Percentiles rank a stretch among this genome's conserved stretches.
These are phyloP conservation scores for Pascua guehoae DNA, from an alignment of 1,284 basidiomycete genomes.

Conservation along the genomic window DNA sequence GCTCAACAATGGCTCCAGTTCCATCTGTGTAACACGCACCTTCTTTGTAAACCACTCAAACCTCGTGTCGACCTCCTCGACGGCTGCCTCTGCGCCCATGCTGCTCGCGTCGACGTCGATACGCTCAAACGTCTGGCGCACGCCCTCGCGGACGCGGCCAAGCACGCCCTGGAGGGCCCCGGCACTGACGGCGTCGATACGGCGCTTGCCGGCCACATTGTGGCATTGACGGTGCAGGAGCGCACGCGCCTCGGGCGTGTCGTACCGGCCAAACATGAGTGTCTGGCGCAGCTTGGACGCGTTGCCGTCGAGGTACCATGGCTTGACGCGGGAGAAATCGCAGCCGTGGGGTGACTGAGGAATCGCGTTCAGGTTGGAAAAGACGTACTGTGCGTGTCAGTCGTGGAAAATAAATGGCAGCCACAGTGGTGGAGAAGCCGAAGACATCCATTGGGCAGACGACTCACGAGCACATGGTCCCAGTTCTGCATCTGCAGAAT, in stretches of 20 bases:
- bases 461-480: conserved; percentile 84
- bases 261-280: conserved; percentile 80
- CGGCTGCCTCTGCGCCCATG: conserved; percentile 56
- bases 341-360: conserved; percentile 89
- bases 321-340: conserved; percentile 94
- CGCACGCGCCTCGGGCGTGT: conserved; percentile 80
- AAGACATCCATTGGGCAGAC: too few species aligned
- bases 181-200: conserved; percentile 54
- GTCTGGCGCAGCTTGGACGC: conserved; percentile 81
- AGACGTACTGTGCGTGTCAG: conserved; percentile 64
- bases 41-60: conserved; percentile 83
- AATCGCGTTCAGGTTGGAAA: conserved; percentile 77
- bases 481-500: conserved; percentile 97
- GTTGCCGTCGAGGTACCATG: conserved; percentile 92
- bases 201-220: conserved; percentile 81
- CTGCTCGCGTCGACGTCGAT: conserved; percentile 30
- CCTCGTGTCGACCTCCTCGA: conserved; percentile 79
- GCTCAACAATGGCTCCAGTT: too few species aligned
- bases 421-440: too few species aligned
- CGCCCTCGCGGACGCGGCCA: conserved; percentile 64
- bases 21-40: conserved; percentile 53
- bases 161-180: conserved; percentile 61
- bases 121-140: conserved; percentile 63
- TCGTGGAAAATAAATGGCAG: not conserved
- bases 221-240: conserved; percentile 69